These are phyloP conservation scores for Annulohypoxylon moriforme DNA, from an alignment of 495 filamentous ascomycete species.

Conservation along the genomic window DNA sequence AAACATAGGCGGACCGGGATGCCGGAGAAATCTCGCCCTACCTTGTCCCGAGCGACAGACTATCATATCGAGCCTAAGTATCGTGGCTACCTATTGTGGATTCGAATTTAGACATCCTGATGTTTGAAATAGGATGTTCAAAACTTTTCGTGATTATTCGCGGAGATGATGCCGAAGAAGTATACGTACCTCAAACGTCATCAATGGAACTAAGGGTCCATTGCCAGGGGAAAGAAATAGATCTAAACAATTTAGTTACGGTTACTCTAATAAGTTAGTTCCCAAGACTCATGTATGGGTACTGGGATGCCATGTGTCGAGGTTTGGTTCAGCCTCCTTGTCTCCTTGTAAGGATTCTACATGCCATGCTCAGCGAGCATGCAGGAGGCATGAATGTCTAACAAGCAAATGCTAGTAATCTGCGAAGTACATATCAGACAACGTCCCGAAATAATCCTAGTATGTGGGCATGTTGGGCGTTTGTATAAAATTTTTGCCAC, in stretches of 20 bases:
- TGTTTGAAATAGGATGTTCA: slow-evolving; percentile 10
- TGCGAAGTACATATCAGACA: slow-evolving; percentile 3
- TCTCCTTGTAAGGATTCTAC: not conserved
- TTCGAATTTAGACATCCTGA: slow-evolving; percentile 8
- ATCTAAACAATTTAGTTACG: slow-evolving; percentile 28
- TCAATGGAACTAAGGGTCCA: slow-evolving; percentile 30
- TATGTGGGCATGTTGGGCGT: slow-evolving; percentile 15
- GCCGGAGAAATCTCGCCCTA: slow-evolving; percentile 39
- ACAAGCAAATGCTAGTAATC: slow-evolving; percentile 1
- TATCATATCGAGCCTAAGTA: slow-evolving; percentile 17
- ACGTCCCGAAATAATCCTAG: slow-evolving; percentile 8
- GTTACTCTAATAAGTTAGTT: slow-evolving; percentile 25
- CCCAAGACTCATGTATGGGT: slow-evolving; percentile 9
- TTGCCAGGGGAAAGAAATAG: slow-evolving; percentile 21
- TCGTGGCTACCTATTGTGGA: slow-evolving; percentile 2
- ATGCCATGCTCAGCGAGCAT: slow-evolving; percentile 8
- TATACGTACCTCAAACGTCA: slow-evolving; percentile 28
- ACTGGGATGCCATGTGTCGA: slow-evolving; percentile 39
- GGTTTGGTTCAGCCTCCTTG: slow-evolving; percentile 38
- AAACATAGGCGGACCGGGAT: slow-evolving; percentile 40
- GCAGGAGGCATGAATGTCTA: not conserved
- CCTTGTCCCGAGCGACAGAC: slow-evolving; percentile 26
- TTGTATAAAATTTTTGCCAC: slow-evolving; percentile 10
- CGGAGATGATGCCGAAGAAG: slow-evolving; percentile 28
- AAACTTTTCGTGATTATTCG: slow-evolving; percentile 15